phyloP scores from a whole-genome alignment of 495 filamentous ascomycete genomes.

The Hyaloscypha finlandica region DNA sequence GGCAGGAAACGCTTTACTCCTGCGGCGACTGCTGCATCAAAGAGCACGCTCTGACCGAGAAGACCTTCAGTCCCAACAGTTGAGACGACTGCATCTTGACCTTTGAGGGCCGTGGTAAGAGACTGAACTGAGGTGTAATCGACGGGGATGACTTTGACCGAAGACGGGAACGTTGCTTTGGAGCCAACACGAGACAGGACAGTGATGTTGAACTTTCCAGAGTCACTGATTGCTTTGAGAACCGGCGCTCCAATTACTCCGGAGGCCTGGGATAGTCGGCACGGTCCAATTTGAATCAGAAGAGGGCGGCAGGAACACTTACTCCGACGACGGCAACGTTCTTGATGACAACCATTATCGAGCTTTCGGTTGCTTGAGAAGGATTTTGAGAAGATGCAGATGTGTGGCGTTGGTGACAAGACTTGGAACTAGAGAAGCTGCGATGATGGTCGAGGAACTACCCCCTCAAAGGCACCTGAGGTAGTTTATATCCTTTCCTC shows the following conservation, averaged over 20 bases:
- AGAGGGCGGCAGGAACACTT: constrained; percentile 24
- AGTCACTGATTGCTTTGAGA: constrained; percentile 52
- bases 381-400: background rate
- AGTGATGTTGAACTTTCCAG: constrained; percentile 57
- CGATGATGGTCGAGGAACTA: background rate
- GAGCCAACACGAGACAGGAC: constrained; percentile 53
- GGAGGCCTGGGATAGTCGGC: constrained; percentile 14
- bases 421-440: background rate
- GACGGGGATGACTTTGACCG: constrained; percentile 46
- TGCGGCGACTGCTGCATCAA: constrained; percentile 62
- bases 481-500: background rate
- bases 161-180: constrained; percentile 39
- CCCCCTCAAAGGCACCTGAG: background rate
- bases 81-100: constrained; percentile 62
- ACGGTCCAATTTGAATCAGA: background rate
- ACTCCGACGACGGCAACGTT: constrained; percentile 55
- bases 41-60: constrained; percentile 44
- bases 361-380: background rate
- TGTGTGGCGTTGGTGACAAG: background rate
- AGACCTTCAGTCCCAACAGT: constrained; percentile 43
- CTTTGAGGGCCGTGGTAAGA: constrained; percentile 48
- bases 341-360: constrained; percentile 49
- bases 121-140: constrained; percentile 56
- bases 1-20: constrained; percentile 65
- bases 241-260: constrained; percentile 62